Percentiles rank a stretch among this genome's conserved stretches.
These are phyloP conservation scores for Sphagnum magellanicum DNA, from an alignment of 228 moss, liverwort and hornwort genomes.

Conservation along the genomic window DNA sequence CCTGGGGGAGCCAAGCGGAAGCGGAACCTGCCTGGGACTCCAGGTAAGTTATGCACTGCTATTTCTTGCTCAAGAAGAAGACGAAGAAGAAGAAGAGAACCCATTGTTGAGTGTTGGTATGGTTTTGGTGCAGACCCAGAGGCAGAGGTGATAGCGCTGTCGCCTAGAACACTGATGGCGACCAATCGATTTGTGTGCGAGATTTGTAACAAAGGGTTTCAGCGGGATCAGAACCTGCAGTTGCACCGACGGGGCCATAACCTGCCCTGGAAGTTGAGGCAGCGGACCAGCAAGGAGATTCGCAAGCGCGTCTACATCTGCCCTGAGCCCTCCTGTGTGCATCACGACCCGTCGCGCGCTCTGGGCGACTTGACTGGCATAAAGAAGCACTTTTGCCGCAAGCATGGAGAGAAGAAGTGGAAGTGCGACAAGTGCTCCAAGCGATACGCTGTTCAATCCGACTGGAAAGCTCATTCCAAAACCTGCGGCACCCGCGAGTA, in stretches of 20 bases:
- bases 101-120: neutral
- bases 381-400: constrained; percentile 99
- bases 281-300: constrained; percentile 99
- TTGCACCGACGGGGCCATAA: constrained; percentile 99
- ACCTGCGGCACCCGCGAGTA: constrained; percentile 99
- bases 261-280: constrained; percentile 99
- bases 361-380: constrained; percentile 99
- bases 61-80: no score
- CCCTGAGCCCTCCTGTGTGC: constrained; percentile 98
- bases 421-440: constrained; percentile 99
- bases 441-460: constrained; percentile 99
- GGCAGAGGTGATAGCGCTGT: constrained; percentile 97
- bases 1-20: constrained; percentile 73
- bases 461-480: constrained; percentile 99
- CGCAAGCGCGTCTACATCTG: constrained; percentile 99
- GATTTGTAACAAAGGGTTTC: constrained; percentile 99
- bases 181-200: constrained; percentile 99
- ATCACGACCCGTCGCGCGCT: constrained; percentile 99
- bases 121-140: constrained; percentile 77
- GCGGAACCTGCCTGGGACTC: constrained; percentile 96
- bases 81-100: neutral
- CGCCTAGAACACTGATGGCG: constrained; percentile 99
- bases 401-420: constrained; percentile 99
- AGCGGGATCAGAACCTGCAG: constrained; percentile 99
- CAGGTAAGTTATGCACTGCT: constrained; percentile 38